Evolutionary conservation across 805 yeast genomes (phyloP), one percentile per base, ranked within the genome.

Genomic region (Candida odintsovae): DNA sequence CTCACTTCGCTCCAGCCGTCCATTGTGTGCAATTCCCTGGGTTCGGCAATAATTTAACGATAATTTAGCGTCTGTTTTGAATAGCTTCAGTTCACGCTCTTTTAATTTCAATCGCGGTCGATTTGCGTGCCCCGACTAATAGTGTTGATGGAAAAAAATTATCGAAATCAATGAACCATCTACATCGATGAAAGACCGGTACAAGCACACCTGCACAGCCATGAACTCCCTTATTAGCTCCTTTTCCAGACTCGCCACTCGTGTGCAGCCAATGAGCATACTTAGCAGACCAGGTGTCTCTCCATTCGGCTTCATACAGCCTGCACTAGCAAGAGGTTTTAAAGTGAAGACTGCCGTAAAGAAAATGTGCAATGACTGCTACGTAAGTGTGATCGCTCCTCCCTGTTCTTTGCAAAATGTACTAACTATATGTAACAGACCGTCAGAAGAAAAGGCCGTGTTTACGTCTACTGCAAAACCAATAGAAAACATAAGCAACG

Each of bases 401-500:
- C 20, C 20, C 36, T n/a, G 20, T 12, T 26, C 11, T 7, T 6
- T n/a, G 25, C 7, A n/a, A 18, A 35, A 13, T 15, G 5, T 36
- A 42, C 44, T 42, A 42, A 42, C 36, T 4, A 11, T 26, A 21
- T 15, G 2, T 20, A 8, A 22, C 67, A 78, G 70, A 78, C 88
- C 68, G 97, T 94, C 11, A 85, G 95, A 68, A 84, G 98, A 68
- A 94, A 90, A 69, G 99, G 99, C 38, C 77, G 94, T 59, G 92
- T 90, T 12, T 89, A 88, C 54, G 96, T 94, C 36, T 83, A 87
- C 63, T 92, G 99, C 75, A 94, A 90, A 66, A 75, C 94, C 41
- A 88, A 90, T 64, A 89, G 90, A 52, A 89, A 88, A 64, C 98
- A 90, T 68, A 90, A 90, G 69, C 97, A 90, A 68, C 87, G 96